Evolutionary conservation across 225 moss, liverwort and hornwort genomes (phyloP), one percentile per base, ranked within the genome.

Genomic region (Anthoceros angustus): DNA sequence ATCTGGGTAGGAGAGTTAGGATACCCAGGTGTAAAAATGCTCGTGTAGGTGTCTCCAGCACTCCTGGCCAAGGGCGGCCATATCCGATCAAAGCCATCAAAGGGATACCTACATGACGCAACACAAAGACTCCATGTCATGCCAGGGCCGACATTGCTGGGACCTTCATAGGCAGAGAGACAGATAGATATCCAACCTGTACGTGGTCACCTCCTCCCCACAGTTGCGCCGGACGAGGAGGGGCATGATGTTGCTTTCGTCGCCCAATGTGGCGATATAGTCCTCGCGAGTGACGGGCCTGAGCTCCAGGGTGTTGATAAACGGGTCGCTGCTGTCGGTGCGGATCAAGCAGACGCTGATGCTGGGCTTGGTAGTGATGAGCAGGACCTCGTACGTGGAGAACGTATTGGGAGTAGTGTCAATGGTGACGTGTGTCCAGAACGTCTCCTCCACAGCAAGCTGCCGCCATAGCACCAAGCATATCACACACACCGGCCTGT

Each of bases 301-400:
- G 55, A 55, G 8, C 55, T 55, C 55, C 55, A 55, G 16, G 23
- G 55, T 20, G 55, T 55, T 55, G 55, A 55, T 55, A 23, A 55
- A 55, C 3, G 55, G 55, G 55, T 20, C 14, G 55, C 10, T 23
- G 23, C 23, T 23, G 55, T 23, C n/a, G 5, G 18, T 9, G 0
- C 55, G 55, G 14, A 55, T 55, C 55, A 55, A 55, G 18, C 55
- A 55, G n/a, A 55, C 55, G 18, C 55, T 55, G 5, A 55, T 18
- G 16, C n/a, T 55, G n/a, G 55, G 8, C 55, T 15, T 8, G n/a
- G 8, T 55, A 1, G 10, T 20, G n/a, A 55, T 15, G 7, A 55
- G 1, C 18, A 55, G 5, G 55, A 7, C 8, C n/a, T 55, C 55
- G n/a, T 18, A 18, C 6, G 4, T 3, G 23, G 23, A 5, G 8